Base-by-base conservation (phyloP, 2,329 filamentous ascomycete species). In the Claviceps lovelessii region DNA sequence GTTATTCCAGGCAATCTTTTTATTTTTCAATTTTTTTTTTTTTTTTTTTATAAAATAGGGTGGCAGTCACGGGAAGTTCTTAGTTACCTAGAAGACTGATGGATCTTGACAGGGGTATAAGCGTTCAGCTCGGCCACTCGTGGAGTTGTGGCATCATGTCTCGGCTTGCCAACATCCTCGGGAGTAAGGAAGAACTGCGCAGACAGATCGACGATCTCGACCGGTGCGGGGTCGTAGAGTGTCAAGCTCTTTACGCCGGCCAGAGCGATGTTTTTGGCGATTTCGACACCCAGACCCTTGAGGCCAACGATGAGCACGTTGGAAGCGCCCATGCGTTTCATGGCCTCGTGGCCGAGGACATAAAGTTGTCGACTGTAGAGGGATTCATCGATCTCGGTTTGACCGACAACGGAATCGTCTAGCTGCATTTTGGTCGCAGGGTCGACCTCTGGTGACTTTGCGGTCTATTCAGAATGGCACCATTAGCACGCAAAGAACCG, bases 281-380 rank as follows among this genome's bases (percentile, higher is more conserved):
- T 93, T 73, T 98, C 93, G 55, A 96, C 91, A 75, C 93, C 93
- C 45, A 98, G 80, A 52, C 93, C 93, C 70, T 93, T 91, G 61
- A 97, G 76, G 60, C 93, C 93, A 58, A 91, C 86, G 55, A 98
- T 79, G 53, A 98, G 86, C 57, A 98, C 81, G 67, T 97, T 94
- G 54, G 93, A 97, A 58, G 90, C 88, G 65, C 90, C 83, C 93
- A 98, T 98, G 65, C 93, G 90, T 79, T 95, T 97, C 93, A 98
- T 98, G 61, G 93, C 93, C 71, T 85, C 82, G 64, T 85, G 82
- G 59, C 82, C 82, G 52, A 85, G 70, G 57, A 85, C 83, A 66
- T 86, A 86, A 62, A 86, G 83, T 72, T 86, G 83, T 67, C 83
- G 78, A 67, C 83, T 86, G 75, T 86, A 86, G 62, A 86, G 80